Conservation (phyloP, 2,329 filamentous ascomycete genomes). For the Parafenestella ontariensis region DNA sequence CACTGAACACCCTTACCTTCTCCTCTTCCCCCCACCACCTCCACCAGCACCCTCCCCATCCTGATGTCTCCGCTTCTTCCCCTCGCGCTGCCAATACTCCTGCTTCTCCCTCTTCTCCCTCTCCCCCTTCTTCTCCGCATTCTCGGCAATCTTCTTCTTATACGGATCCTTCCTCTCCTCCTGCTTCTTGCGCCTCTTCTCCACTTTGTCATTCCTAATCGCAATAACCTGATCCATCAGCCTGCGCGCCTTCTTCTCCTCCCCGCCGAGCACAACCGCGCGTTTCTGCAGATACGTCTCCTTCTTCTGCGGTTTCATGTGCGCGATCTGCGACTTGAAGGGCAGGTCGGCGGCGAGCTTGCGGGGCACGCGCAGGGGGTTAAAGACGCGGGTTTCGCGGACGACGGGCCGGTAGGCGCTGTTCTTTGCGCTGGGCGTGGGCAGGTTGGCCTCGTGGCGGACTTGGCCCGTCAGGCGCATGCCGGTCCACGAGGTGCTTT, state of each 20-base stretch:
- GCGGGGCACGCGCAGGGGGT: constrained; percentile 74
- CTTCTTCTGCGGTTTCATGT: constrained; percentile 79
- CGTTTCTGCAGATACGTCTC: constrained; percentile 94
- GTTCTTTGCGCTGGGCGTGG: constrained; percentile 82
- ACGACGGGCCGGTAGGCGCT: constrained; percentile 77
- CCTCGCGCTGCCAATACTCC: constrained; percentile 92
- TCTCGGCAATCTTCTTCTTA: constrained; percentile 80
- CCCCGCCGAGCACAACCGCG: constrained; percentile 81
- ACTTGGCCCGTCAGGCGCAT: constrained; percentile 97
- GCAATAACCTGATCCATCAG: constrained; percentile 94
- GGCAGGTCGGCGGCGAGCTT: constrained; percentile 84
- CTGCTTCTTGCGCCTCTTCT: constrained; percentile 83
- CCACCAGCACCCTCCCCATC: constrained; percentile 58
- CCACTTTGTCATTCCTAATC: constrained; percentile 86
- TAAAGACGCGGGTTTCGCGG: constrained; percentile 58
- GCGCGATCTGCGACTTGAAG: constrained; percentile 88
- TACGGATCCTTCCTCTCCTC: constrained; percentile 84
- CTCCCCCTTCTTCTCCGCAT: constrained; percentile 82
- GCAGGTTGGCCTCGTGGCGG: constrained; percentile 74
- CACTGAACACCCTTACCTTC: constrained; percentile 20
- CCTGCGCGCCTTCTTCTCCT: constrained; percentile 87
- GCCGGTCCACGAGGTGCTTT: constrained; percentile 71
- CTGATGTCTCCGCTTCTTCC: constrained; percentile 73
- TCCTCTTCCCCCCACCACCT: constrained; percentile 47
- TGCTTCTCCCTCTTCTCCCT: constrained; percentile 90